Evolutionary conservation across 2,329 filamentous ascomycete species (phyloP), one percentile per base, ranked within the genome.

Genomic region (Diaporthe citriasiana): DNA sequence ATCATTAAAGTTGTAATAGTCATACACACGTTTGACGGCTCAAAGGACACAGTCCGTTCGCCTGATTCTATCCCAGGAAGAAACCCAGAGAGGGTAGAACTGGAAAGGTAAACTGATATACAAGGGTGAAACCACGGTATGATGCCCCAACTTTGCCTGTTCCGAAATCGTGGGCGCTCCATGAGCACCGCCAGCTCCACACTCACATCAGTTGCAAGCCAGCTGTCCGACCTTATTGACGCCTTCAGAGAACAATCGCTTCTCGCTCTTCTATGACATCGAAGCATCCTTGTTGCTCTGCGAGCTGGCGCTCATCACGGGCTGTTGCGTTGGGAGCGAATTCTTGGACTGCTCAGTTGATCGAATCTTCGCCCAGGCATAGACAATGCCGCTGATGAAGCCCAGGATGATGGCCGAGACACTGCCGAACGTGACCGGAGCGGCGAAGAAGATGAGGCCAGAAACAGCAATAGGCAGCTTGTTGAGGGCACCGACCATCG

Each of bases 401-500:
- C 96, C 97, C 74, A 99, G 89, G 75, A 92, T 88, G 80, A 99
- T 98, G 79, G 97, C 97, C 30, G 94, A 94, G 15, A 98, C 94
- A 81, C 94, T 97, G 79, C 95, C 95, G 76, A 98, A 90, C 0
- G 97, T 98, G 79, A 98, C 93, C 0, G 97, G 95, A 0, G 95
- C 95, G 76, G 97, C 91, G 85, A 99, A 99, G 89, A 99, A 99
- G 79, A 99, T 85, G 53, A 99, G 90, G 38, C 97, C 97, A 77
- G 93, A 96, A 78, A 99, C 84, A 72, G 97, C 97, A 79, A 99
- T 95, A 55, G 97, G 97, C 42, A 99, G 92, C 89, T 99, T 99
- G 90, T 99, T 99, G 80, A 99, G 89, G 25, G 96, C 95, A 76
- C 97, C 97, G 73, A 98, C 97, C 96, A 99, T 98, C 40, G 94